Base-by-base conservation (phyloP, 129 eudicot species). In the Helichrysum umbraculigerum region DNA sequence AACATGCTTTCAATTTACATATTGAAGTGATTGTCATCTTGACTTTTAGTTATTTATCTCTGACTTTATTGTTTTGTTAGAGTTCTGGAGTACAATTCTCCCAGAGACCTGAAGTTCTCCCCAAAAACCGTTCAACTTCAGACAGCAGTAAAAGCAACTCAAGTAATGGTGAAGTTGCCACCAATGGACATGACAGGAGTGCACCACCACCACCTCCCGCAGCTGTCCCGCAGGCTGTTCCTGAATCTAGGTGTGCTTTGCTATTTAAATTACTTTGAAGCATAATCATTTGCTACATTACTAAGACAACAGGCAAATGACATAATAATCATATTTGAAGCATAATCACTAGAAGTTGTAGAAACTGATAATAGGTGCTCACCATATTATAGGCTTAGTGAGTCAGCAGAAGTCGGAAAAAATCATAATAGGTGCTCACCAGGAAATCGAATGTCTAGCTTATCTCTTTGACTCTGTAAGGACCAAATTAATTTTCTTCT, bases 21-120 rank as follows among this genome's bases (percentile, higher is more conserved):
- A 5, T 66, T 0, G 11, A 71, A 62, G 41, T 51, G 62, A 20
- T 81, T 22, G 14, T 34, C 47, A 17, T 32, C 25, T 63, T 16
- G 15, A 5, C 39, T 6, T 51, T 63, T 66, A 30, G 28, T 68
- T 47, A 57, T 57, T 68, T 68, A 74, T 28, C 61, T 52, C 63
- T 69, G 52, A 70, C 39, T 74, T 44, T 19, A 10, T 80, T 68
- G 64, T 35, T 22, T 9, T 86, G 56, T 71, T 88, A 94, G 98
- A 94, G 90, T 89, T 94, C 96, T 72, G 98, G 98, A 59, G 96
- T 94, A 74, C 84, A 91, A 79, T 94, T 94, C 68, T 85, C 96
- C 59, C 92, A 87, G 76, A 87, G 85, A 80, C 76, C 91, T 68
- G 85, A 32, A 51, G 83, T 70, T 61, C 64, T 70, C 47, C 83